Evolutionary conservation across 331 rosid species (phyloP).

Genomic region (Prunus yedoensis): DNA sequence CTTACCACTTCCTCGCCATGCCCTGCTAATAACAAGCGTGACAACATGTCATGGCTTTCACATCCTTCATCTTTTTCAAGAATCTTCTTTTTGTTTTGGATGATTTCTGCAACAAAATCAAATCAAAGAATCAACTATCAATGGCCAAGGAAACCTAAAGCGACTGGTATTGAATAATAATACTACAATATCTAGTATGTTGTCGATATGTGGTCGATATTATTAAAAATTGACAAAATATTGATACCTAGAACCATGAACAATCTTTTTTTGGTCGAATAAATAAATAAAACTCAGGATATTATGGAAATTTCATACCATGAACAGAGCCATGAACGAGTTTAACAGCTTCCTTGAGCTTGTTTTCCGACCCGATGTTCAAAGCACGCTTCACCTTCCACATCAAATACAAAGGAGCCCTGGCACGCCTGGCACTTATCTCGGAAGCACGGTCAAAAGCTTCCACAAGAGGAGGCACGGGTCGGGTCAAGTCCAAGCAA

Average conservation of each 20-base stretch:
- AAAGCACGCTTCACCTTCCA: constrained; percentile 66
- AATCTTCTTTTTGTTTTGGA: constrained; percentile 31
- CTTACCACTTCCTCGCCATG: constrained; percentile 51
- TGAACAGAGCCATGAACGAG: constrained; percentile 46
- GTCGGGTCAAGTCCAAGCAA: constrained; percentile 44
- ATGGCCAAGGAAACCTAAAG: not conserved
- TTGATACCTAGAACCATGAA: too few species aligned
- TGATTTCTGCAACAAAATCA: constrained; percentile 30
- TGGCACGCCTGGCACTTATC: constrained; percentile 57
- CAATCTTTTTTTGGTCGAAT: too few species aligned
- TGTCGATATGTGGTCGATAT: too few species aligned
- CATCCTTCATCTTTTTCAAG: not conserved
- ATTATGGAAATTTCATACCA: not conserved
- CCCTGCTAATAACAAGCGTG: constrained; percentile 49
- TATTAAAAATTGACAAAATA: too few species aligned
- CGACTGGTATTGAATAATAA: too few species aligned
- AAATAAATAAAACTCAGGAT: not conserved
- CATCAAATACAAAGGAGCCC: constrained; percentile 37
- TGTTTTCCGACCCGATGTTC: constrained; percentile 59
- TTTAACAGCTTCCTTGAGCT: constrained; percentile 41
- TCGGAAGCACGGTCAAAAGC: constrained; percentile 68
- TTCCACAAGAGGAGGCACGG: constrained; percentile 36
- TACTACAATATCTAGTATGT: too few species aligned
- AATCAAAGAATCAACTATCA: not conserved
- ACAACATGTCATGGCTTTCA: constrained; percentile 43